phyloP scores from a whole-genome alignment of 768 basidiomycete species.

The Russula ochroleuca region DNA sequence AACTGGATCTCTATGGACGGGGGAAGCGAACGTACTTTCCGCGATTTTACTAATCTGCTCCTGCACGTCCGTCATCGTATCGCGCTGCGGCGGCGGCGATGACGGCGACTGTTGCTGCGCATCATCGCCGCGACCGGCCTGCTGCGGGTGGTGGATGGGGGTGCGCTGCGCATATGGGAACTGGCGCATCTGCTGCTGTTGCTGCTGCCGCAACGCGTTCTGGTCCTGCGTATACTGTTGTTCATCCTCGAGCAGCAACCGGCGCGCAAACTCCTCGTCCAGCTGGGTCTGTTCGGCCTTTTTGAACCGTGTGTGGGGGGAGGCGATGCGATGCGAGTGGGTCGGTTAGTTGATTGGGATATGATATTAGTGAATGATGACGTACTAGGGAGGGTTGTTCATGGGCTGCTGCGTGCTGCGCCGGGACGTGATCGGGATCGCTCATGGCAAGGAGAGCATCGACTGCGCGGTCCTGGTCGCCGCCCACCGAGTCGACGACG shows the following conservation, averaged over 20 bases:
- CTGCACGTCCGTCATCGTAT: conserved; percentile 63
- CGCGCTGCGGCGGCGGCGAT: conserved; percentile 37
- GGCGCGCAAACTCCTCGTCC: conserved; percentile 75
- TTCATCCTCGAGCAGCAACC: conserved; percentile 57
- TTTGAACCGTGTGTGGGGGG: neutral
- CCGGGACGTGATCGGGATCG: conserved; percentile 66
- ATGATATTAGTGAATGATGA: no score
- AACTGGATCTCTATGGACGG: neutral
- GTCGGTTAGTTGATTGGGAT: no score
- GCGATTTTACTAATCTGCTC: conserved; percentile 74
- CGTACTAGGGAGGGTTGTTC: conserved; percentile 6
- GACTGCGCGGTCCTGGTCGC: conserved; percentile 70
- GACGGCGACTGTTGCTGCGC: conserved; percentile 29
- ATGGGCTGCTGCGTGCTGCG: conserved; percentile 32
- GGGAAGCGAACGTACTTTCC: conserved; percentile 55
- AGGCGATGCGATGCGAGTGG: neutral
- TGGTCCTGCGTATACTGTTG: conserved; percentile 30
- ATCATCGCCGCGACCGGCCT: neutral
- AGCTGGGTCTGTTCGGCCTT: conserved; percentile 58
- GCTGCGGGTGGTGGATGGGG: neutral
- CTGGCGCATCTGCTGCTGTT: conserved; percentile 21
- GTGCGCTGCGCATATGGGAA: conserved; percentile 19
- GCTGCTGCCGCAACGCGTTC: conserved; percentile 22
- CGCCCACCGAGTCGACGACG: conserved; percentile 67
- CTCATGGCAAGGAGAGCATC: conserved; percentile 80